Evolutionary conservation across 2,329 filamentous ascomycete species (phyloP).

Genomic region (Aspergillus sp.): DNA sequence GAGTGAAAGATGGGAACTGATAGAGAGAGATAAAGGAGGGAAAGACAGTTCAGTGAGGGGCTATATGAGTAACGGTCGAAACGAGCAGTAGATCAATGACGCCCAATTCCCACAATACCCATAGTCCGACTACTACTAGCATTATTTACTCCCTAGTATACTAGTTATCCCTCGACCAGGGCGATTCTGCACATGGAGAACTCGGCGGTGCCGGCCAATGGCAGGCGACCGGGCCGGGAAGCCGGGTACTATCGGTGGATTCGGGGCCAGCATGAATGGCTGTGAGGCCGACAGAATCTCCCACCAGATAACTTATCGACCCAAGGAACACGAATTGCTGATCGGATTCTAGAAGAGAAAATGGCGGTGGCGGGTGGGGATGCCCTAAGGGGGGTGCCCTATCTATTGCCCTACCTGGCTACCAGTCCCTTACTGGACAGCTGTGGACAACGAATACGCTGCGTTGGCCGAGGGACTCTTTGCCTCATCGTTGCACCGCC

Average conservation of each 20-base stretch:
- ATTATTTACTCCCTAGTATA: neutral
- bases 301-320: conserved; percentile 2
- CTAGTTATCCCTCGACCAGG: neutral
- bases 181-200: conserved; percentile 1
- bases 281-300: conserved; percentile 13
- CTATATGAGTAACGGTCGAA: conserved; percentile 2
- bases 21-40: conserved; percentile 3
- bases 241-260: conserved; percentile 17
- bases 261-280: conserved; percentile 4
- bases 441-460: neutral
- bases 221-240: conserved; percentile 15
- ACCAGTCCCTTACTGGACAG: neutral
- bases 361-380: conserved; percentile 7
- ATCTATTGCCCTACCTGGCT: conserved; percentile 10
- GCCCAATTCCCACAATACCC: conserved; percentile 6
- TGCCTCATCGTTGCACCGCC: neutral
- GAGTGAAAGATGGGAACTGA: conserved; percentile 7
- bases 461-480: neutral
- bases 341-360: conserved; percentile 16
- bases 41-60: conserved; percentile 7
- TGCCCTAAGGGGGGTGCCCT: conserved; percentile 10
- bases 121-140: neutral
- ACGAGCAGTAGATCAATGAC: neutral
- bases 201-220: conserved; percentile 17
- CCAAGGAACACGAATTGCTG: conserved; percentile 4